Conservation (phyloP, 163 green algal genomes). For the Scenedesmus sp. region DNA sequence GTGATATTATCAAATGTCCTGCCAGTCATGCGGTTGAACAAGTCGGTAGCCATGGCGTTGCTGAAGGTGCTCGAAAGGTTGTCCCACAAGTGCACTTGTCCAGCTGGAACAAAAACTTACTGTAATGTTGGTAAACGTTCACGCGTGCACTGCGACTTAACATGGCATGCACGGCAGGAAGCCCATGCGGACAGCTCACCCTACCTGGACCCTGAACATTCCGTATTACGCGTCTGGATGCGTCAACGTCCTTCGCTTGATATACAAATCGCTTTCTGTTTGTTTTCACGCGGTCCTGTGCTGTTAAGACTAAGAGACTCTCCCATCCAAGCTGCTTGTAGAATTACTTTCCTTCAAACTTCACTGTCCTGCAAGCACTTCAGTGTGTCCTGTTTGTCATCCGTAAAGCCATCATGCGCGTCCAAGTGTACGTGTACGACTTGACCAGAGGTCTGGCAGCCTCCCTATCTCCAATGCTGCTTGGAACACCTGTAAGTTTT, state of each 20-base stretch:
- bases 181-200: constrained; percentile 5
- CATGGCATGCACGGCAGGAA: neutral
- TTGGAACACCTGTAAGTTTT: constrained; percentile 72
- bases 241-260: no score
- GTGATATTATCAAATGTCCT: constrained; percentile 10
- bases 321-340: neutral
- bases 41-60: constrained; percentile 33
- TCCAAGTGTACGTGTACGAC: constrained; percentile 86
- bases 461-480: constrained; percentile 68
- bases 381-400: neutral
- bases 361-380: neutral
- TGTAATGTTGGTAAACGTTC: neutral
- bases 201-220: neutral
- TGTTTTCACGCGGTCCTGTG: no score
- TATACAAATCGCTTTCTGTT: no score
- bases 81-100: neutral
- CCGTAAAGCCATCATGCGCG: constrained; percentile 6
- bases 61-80: neutral
- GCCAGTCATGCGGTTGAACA: constrained; percentile 41
- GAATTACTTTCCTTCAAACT: neutral
- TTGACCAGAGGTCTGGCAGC: constrained; percentile 77
- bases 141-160: neutral
- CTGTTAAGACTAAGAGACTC: neutral
- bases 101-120: neutral
- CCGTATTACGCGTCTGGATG: neutral